A percentile compares a stretch with the other conserved stretches of the same genome.
These are phyloP conservation scores for Scedosporium apiospermum DNA, from an alignment of 2,329 filamentous ascomycete species.

Conservation along the genomic window DNA sequence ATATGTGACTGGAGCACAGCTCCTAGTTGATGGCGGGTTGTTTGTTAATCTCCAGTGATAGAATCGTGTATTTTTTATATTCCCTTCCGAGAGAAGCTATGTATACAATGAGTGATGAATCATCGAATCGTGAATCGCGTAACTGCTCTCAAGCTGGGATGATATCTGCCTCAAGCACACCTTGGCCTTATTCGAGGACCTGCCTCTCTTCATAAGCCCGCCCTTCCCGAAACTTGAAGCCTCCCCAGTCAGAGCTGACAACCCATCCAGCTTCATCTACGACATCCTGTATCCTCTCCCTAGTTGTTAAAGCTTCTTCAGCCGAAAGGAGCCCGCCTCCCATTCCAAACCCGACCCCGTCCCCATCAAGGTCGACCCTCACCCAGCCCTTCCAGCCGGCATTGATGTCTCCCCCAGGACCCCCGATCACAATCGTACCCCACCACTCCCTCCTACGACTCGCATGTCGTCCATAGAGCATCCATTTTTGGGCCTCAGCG, in stretches of 20 bases:
- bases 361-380: conserved; percentile 33
- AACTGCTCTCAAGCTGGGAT: neutral
- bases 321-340: conserved; percentile 22
- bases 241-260: conserved; percentile 39
- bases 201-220: neutral
- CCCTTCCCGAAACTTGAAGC: conserved; percentile 27
- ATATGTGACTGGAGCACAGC: conserved; percentile 73
- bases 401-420: conserved; percentile 22
- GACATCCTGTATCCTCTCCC: conserved; percentile 25
- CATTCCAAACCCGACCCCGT: conserved; percentile 24
- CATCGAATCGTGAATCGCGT: neutral
- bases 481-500: conserved; percentile 31
- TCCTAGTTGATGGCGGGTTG: conserved; percentile 79
- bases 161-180: no score
- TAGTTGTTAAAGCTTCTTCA: conserved; percentile 34
- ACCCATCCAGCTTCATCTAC: conserved; percentile 30
- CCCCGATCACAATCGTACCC: conserved; percentile 47
- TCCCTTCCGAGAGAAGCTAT: neutral
- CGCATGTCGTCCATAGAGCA: conserved; percentile 37
- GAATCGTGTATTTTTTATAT: neutral
- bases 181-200: no score
- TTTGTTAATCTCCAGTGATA: conserved; percentile 78
- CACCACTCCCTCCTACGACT: conserved; percentile 43
- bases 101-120: neutral
- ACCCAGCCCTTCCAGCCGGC: conserved; percentile 40